Evolutionary conservation across 139 green algal genomes (phyloP), one percentile per base, ranked within the genome.

Genomic region (Coelastrella sp.): DNA sequence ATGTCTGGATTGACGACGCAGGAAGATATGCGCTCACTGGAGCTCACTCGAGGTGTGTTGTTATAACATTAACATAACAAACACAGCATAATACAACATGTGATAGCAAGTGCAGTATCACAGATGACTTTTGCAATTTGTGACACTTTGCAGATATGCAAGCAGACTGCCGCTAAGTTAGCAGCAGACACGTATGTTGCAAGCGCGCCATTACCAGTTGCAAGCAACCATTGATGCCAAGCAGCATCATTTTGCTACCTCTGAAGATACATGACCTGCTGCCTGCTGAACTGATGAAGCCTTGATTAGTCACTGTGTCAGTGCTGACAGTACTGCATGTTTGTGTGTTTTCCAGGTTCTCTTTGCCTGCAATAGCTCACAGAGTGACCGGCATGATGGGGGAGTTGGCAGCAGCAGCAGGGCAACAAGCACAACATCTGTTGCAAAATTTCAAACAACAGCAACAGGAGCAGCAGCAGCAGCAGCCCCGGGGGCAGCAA

Each of bases 11-110:
- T 23, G 72, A 80, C 45, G 72, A 80, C 34, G 17, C 51, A 9
- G 72, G 45, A 32, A 67, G 19, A 34, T 80, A 62, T 80, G 72
- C 72, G 8, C 48, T 80, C 0, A 62, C 72, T 17, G 72, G 72
- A 67, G 72, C 72, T n/a, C 21, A 80, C 34, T 80, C 72, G 5
- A 64, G 72, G 72, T 80, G 72, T n/a, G n/a, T n/a, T n/a, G n/a
- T n/a, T n/a, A n/a, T n/a, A n/a, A n/a, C n/a, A n/a, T n/a, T n/a
- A 62, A 8, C 8, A 17, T 40, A 17, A 15, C 66, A 74, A 74
- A 21, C 27, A 74, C 66, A 74, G 4, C 34, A 32, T 67, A 13
- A 2, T 67, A 21, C 59, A 32, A 32, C 59, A 67, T 37, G 59
- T 2, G 21, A 30, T 19, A 32, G 57, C 57, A 30, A 66, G 19